phyloP scores from a whole-genome alignment of 768 basidiomycete genomes.

The Lepiota brunneoincarnata region DNA sequence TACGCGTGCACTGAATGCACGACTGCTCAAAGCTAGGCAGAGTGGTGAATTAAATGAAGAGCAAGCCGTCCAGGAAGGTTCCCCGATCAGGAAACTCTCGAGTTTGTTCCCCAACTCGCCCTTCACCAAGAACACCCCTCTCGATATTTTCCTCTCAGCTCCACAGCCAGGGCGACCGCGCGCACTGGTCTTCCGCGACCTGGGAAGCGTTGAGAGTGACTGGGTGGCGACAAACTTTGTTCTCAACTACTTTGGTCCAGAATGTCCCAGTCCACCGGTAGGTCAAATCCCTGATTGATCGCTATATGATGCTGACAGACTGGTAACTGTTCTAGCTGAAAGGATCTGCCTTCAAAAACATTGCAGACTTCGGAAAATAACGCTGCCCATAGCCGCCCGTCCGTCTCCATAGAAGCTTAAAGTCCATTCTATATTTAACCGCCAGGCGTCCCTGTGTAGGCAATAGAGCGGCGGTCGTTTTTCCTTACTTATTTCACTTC shows the following conservation, averaged over 20 bases:
- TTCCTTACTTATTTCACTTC: no score
- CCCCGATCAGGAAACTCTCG: conserved; percentile 70
- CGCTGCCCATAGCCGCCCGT: not conserved
- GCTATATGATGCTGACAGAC: not conserved
- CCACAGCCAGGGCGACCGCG: conserved; percentile 52
- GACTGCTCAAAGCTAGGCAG: conserved; percentile 51
- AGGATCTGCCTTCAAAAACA: conserved; percentile 40
- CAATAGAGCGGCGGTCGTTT: no score
- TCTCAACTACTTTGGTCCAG: conserved; percentile 70
- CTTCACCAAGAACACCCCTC: conserved; percentile 60
- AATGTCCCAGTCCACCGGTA: conserved; percentile 70
- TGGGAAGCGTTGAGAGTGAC: conserved; percentile 68
- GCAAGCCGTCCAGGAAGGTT: conserved; percentile 52
- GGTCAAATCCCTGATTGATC: conserved; percentile 22
- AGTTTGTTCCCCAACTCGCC: conserved; percentile 73
- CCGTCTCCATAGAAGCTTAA: conserved; percentile 1
- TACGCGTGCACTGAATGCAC: conserved; percentile 65
- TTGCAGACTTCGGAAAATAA: conserved; percentile 31
- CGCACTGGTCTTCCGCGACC: conserved; percentile 62
- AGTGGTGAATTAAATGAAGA: conserved; percentile 55
- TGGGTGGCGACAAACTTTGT: conserved; percentile 78
- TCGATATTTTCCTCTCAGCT: conserved; percentile 67
- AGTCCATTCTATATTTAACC: not conserved
- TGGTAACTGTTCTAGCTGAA: conserved; percentile 39
- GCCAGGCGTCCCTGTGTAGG: no score